Percentiles rank a stretch among this genome's conserved stretches.
Conservation (phyloP, 331 rosid genomes). For the Acacia pycnantha region DNA sequence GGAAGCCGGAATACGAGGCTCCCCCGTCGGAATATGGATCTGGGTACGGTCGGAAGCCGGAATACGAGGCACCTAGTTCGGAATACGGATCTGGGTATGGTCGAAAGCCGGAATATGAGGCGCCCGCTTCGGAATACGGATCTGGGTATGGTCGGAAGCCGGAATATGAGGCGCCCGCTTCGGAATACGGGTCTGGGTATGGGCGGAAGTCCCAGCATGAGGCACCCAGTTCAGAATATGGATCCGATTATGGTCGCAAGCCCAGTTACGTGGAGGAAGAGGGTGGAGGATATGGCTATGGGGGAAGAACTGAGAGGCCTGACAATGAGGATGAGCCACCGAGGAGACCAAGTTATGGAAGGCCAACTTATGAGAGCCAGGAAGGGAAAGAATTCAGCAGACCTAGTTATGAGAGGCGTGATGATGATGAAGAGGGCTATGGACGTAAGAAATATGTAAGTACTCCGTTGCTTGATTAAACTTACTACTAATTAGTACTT, state of each 20-base stretch:
- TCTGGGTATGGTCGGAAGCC: constrained; percentile 29
- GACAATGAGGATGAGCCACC: constrained; percentile 46
- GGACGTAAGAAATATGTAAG: constrained; percentile 88
- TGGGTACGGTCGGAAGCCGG: constrained; percentile 21
- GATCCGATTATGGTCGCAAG: constrained; percentile 35
- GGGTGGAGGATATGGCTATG: constrained; percentile 32
- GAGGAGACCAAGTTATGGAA: constrained; percentile 44
- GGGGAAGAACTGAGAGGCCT: constrained; percentile 40
- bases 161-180: constrained; percentile 11
- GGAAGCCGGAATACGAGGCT: neutral
- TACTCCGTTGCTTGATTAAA: constrained; percentile 3
- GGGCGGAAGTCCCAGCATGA: constrained; percentile 26
- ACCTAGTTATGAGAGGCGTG: constrained; percentile 48
- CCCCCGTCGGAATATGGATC: constrained; percentile 3
- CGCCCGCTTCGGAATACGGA: constrained; percentile 37
- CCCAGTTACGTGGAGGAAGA: constrained; percentile 29
- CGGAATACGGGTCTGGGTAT: constrained; percentile 40
- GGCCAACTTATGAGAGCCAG: constrained; percentile 30
- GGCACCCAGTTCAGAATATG: neutral
- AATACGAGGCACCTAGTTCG: neutral
- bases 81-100: constrained; percentile 37
- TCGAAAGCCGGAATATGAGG: constrained; percentile 3
- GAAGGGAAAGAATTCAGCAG: constrained; percentile 36
- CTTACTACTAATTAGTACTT: neutral
- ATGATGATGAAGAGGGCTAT: constrained; percentile 53